A percentile compares a stretch with the other conserved stretches of the same genome.
These are phyloP conservation scores for Senecio squalidus DNA, from an alignment of 140 eudicot species.

Conservation along the genomic window DNA sequence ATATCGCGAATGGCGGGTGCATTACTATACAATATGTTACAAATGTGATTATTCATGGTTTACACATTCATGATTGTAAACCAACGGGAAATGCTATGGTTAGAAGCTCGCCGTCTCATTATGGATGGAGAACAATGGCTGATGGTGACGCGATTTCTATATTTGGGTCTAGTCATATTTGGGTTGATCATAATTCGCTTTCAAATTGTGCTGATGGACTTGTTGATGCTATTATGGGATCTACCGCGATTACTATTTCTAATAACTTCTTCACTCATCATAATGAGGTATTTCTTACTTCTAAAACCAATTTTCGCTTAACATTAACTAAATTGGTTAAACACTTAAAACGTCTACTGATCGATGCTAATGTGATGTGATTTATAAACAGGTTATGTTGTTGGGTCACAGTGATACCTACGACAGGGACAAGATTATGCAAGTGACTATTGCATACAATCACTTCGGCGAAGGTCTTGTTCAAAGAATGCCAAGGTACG, in stretches of 20 bases:
- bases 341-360: not conserved
- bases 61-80: slow-evolving; percentile 54
- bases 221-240: slow-evolving; percentile 61
- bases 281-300: slow-evolving; percentile 42
- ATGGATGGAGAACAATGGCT: slow-evolving; percentile 50
- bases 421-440: slow-evolving; percentile 66
- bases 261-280: slow-evolving; percentile 69
- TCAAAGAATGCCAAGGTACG: slow-evolving; percentile 89
- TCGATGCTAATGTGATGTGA: not conserved
- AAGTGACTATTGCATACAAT: slow-evolving; percentile 79
- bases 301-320: not conserved
- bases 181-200: slow-evolving; percentile 65
- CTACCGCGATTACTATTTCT: slow-evolving; percentile 62
- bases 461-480: slow-evolving; percentile 85
- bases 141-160: slow-evolving; percentile 55
- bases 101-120: slow-evolving; percentile 50
- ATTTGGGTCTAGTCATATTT: slow-evolving; percentile 47
- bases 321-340: not conserved
- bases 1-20: slow-evolving; percentile 56
- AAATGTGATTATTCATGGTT: slow-evolving; percentile 49
- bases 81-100: slow-evolving; percentile 56
- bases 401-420: slow-evolving; percentile 76
- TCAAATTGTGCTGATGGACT: slow-evolving; percentile 66
- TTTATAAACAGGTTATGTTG: slow-evolving; percentile 56
- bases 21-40: slow-evolving; percentile 47